Base-by-base conservation (phyloP, 345 rosid species). In the Eucalyptus paniculata region DNA sequence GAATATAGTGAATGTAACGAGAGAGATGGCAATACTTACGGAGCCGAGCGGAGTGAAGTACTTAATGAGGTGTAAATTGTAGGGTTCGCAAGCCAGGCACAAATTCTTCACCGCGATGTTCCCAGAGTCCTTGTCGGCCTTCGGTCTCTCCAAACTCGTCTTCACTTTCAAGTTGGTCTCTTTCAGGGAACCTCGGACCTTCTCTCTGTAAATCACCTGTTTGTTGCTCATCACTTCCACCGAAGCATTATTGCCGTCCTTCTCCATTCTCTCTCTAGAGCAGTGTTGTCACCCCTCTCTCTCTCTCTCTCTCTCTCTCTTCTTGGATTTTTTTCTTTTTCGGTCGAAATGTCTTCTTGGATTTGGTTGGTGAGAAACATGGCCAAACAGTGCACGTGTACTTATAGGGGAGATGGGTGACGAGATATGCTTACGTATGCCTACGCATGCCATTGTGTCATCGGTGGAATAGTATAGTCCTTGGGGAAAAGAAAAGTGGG, bases 71-170 rank as follows among this genome's bases (percentile, higher is more conserved):
- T 19, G 9, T 19, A 94, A 16, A 95, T 91, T 94, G 90, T 93
- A 95, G 51, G 96, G 96, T 89, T 93, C 95, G 37, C 96, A 95
- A 9, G 96, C 93, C 88, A 94, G 49, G 86, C 90, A 95, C 67
- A 94, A 95, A 86, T 94, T 95, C 93, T 94, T 95, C 83, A 94
- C 92, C 50, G 94, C 81, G 23, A 95, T 86, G 7, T 90, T 89
- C 30, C 88, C 91, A 4, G 90, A 88, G 3, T 90, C 94, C 40
- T 88, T 82, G 12, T 93, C 92, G 12, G 89, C 87, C 88, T 50
- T 89, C 88, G 92, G 87, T 7, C 88, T 89, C 10, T 92, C 58
- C 47, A 92, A 89, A 40, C 87, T 26, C 12, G 92, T 88, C 37
- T 42, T 89, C 88, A 94, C 62, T 16, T 87, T 19, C 91, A 94